phyloP scores from a whole-genome alignment of 345 rosid species.

The Corymbia maculata region DNA sequence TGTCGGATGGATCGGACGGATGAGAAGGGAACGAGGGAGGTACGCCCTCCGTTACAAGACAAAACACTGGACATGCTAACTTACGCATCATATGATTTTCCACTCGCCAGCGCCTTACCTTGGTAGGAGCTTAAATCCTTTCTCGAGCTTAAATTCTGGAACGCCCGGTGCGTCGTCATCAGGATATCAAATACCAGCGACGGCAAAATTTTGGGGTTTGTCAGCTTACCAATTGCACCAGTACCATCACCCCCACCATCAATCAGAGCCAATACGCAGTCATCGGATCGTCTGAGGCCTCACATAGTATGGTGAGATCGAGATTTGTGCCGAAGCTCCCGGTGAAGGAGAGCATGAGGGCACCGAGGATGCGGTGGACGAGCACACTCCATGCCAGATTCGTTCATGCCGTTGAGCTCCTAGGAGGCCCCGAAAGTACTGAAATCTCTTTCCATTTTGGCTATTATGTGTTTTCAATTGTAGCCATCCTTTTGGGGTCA shows the following conservation, averaged over 20 bases:
- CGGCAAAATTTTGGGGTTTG: background rate
- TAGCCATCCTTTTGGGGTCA: background rate
- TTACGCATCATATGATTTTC: background rate
- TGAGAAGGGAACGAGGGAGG: background rate
- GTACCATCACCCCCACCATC: constrained; percentile 4
- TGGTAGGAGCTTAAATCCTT: constrained; percentile 39
- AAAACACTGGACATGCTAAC: background rate
- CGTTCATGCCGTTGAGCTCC: constrained; percentile 84
- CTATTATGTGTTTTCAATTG: background rate
- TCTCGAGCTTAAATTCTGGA: constrained; percentile 24
- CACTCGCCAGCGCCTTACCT: constrained; percentile 15
- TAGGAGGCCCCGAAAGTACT: constrained; percentile 93
- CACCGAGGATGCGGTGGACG: constrained; percentile 91
- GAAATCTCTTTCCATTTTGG: background rate
- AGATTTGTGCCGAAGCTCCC: constrained; percentile 64
- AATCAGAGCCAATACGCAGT: constrained; percentile 20
- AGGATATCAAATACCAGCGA: background rate
- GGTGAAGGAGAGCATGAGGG: constrained; percentile 72
- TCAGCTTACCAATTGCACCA: background rate
- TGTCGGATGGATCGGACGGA: background rate
- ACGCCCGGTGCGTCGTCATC: background rate
- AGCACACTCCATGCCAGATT: constrained; percentile 81
- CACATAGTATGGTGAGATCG: constrained; percentile 46
- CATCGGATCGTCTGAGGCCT: constrained; percentile 8
- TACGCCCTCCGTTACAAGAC: background rate